phyloP scores from a whole-genome alignment of 2,329 filamentous ascomycete genomes.

The Xylariaceae sp. region DNA sequence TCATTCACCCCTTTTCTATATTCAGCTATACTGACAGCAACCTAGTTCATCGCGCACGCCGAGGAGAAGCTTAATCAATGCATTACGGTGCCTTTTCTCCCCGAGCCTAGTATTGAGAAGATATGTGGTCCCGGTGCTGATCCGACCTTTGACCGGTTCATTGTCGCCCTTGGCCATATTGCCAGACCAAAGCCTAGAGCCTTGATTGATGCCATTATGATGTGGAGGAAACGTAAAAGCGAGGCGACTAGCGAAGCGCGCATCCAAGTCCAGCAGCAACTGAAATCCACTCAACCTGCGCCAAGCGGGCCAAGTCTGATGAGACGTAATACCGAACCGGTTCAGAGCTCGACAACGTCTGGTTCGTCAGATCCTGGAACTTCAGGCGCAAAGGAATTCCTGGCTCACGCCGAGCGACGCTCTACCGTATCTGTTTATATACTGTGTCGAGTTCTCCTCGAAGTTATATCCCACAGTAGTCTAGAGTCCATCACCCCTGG shows the following conservation, averaged over 20 bases:
- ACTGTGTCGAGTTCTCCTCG: conserved; percentile 85
- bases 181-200: conserved; percentile 91
- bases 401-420: conserved; percentile 76
- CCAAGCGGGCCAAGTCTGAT: conserved; percentile 49
- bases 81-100: conserved; percentile 71
- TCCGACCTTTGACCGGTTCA: conserved; percentile 85
- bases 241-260: conserved; percentile 73
- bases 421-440: conserved; percentile 96
- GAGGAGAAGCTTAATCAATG: conserved; percentile 92
- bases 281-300: conserved; percentile 36
- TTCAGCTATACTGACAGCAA: conserved; percentile 29
- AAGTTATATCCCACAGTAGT: conserved; percentile 88
- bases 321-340: conserved; percentile 70
- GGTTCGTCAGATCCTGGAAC: conserved; percentile 29
- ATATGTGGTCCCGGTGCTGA: conserved; percentile 90
- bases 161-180: conserved; percentile 88
- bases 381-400: conserved; percentile 54
- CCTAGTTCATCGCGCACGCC: conserved; percentile 85
- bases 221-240: conserved; percentile 95
- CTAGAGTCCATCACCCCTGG: conserved; percentile 77
- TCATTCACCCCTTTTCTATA: not conserved
- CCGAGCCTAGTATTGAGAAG: conserved; percentile 77
- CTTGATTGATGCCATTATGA: conserved; percentile 94
- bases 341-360: conserved; percentile 41
- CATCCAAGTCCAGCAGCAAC: conserved; percentile 48